These are phyloP conservation scores for Acanthamoeba lenticulata DNA, from an alignment of 208 protist species.

Conservation along the genomic window DNA sequence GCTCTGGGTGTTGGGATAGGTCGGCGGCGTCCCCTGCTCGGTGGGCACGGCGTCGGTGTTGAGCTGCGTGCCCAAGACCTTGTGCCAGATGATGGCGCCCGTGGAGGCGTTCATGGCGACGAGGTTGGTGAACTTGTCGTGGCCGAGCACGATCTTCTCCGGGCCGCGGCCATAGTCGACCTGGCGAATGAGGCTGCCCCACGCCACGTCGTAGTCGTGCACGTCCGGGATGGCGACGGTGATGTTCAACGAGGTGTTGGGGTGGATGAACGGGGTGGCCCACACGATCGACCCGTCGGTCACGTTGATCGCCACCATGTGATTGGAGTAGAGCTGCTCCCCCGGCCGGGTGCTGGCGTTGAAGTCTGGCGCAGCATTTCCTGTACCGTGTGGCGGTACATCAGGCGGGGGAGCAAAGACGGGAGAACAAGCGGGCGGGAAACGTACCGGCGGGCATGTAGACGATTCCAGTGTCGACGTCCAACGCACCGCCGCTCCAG, in stretches of 20 bases:
- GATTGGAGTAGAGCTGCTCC: neutral
- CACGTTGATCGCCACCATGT: neutral
- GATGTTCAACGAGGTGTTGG: neutral
- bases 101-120: neutral
- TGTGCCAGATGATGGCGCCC: neutral
- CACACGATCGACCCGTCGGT: neutral
- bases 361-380: neutral
- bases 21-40: neutral
- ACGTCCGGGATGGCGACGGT: neutral
- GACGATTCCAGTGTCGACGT: neutral
- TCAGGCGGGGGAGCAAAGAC: neutral
- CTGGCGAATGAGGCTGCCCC: neutral
- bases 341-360: neutral
- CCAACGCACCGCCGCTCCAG: neutral
- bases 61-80: neutral
- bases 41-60: neutral
- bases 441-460: neutral
- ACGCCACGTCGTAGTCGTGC: neutral
- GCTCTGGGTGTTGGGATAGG: neutral
- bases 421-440: neutral
- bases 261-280: neutral
- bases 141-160: neutral
- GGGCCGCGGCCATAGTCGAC: neutral
- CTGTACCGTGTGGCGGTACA: neutral
- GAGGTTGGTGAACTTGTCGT: neutral